Evolutionary conservation across 2,329 filamentous ascomycete species (phyloP), one percentile per base, ranked within the genome.

Genomic region (Monilinia fructigena): DNA sequence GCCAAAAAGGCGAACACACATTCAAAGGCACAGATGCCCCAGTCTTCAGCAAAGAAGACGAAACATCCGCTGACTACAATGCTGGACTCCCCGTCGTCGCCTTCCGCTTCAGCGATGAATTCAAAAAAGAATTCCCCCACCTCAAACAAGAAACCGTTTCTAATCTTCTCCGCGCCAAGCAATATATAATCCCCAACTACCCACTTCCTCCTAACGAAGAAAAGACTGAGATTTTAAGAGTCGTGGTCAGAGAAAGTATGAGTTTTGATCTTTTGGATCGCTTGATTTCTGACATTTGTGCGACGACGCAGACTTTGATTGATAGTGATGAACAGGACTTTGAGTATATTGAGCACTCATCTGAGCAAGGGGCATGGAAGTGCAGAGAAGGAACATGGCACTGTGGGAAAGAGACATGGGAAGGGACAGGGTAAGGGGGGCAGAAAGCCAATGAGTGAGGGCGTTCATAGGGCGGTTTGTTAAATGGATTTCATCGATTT

Each of bases 151-250:
- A 85, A 66, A 82, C 82, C 7, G 80, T 90, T 18, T 86, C 83
- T 63, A 85, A 87, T 23, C 77, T 90, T 52, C 77, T 90, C 65
- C 81, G 88, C 18, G 84, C 85, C 5, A 87, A 87, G 73, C 86
- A 89, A 76, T 90, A 89, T 79, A 90, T 90, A 68, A 86, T 90
- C 66, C 88, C 87, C 28, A 90, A 90, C 78, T 90, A 90, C 74
- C 83, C 86, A 1, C 79, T 90, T 6, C 88, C 88, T 11, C 87
- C 87, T 0, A 80, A 79, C 54, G 85, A 86, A 73, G 82, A 87
- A 20, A 79, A 83, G 63, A 87, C 79, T 0, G 87, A 90, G 76
- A 90, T 90, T 68, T 76, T 90, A 63, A 80, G 88, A n/a, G 82
- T 90, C 0, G 88, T 90, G 3, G 81, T 90, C 8, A 81, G 88